Conservation (phyloP, 2,329 filamentous ascomycete species). For the Chrysoporthe austroafricana region DNA sequence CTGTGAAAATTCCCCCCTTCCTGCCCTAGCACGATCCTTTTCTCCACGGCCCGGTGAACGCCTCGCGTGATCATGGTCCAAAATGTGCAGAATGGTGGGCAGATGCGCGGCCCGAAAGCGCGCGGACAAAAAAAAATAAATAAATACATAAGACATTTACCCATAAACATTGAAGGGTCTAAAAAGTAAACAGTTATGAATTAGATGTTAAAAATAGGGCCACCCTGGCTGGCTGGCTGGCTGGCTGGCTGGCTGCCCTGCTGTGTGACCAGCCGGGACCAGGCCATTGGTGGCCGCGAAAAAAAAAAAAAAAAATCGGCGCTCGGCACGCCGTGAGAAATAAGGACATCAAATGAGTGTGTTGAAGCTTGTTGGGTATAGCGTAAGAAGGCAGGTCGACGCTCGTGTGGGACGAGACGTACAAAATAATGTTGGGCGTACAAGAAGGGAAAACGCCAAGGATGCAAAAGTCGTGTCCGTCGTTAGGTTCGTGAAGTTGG, state of each 20-base stretch:
- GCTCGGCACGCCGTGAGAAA: neutral
- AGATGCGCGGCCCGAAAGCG: neutral
- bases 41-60: neutral
- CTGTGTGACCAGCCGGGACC: neutral
- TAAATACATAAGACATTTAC: conserved; percentile 4
- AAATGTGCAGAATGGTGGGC: neutral
- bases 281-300: neutral
- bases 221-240: neutral
- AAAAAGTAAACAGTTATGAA: conserved; percentile 24
- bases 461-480: conserved; percentile 25
- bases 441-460: conserved; percentile 7
- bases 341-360: neutral
- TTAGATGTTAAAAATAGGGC: conserved; percentile 15
- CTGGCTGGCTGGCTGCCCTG: neutral
- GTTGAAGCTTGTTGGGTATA: conserved; percentile 12
- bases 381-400: conserved; percentile 2
- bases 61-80: neutral
- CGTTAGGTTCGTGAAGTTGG: conserved; percentile 21
- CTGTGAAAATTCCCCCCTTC: neutral
- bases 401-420: neutral
- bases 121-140: neutral
- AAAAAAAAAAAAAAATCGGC: neutral
- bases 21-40: neutral
- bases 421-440: neutral
- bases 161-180: conserved; percentile 16